Percentiles rank a stretch among this genome's conserved stretches.
Evolutionary conservation across 202 grass and related monocot species (phyloP).

Genomic region (Brachypodium distachyon): DNA sequence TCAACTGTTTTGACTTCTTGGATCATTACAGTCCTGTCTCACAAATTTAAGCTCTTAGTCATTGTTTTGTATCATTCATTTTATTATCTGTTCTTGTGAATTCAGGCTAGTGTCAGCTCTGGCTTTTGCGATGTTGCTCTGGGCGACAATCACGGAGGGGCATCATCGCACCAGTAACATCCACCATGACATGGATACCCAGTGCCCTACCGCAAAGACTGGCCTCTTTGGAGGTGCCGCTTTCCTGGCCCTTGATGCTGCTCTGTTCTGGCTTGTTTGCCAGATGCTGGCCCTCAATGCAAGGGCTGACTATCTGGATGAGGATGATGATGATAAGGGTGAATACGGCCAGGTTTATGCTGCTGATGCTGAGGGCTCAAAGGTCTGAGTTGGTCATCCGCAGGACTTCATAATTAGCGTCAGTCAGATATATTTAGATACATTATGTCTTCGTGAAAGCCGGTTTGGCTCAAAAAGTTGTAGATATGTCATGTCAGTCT

Average conservation of each 20-base stretch:
- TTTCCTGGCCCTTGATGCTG: slow-evolving; percentile 53
- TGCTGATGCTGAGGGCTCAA: slow-evolving; percentile 5
- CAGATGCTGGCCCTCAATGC: slow-evolving; percentile 65
- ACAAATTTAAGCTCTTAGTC: not conserved
- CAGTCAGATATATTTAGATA: slow-evolving; percentile 4
- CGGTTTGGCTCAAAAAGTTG: slow-evolving; percentile 16
- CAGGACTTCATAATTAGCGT: not conserved
- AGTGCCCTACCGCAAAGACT: slow-evolving; percentile 73
- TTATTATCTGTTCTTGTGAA: slow-evolving; percentile 9
- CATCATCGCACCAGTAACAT: slow-evolving; percentile 34
- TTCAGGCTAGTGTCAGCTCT: slow-evolving; percentile 50
- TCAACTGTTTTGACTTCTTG: not conserved
- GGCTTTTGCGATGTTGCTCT: slow-evolving; percentile 48
- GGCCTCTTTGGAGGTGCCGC: slow-evolving; percentile 70
- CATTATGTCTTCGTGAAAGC: slow-evolving; percentile 1
- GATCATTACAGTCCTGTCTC: not conserved
- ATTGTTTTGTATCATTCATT: not conserved
- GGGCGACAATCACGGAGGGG: slow-evolving; percentile 53
- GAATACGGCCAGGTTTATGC: slow-evolving; percentile 57
- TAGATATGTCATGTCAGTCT: slow-evolving; percentile 5
- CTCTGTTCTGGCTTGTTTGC: slow-evolving; percentile 63
- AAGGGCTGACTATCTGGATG: slow-evolving; percentile 56
- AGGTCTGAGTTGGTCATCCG: not conserved
- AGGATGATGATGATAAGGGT: slow-evolving; percentile 48
- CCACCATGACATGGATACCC: slow-evolving; percentile 40